phyloP scores from a whole-genome alignment of 2,329 filamentous ascomycete species.

The Diplodia corticola region DNA sequence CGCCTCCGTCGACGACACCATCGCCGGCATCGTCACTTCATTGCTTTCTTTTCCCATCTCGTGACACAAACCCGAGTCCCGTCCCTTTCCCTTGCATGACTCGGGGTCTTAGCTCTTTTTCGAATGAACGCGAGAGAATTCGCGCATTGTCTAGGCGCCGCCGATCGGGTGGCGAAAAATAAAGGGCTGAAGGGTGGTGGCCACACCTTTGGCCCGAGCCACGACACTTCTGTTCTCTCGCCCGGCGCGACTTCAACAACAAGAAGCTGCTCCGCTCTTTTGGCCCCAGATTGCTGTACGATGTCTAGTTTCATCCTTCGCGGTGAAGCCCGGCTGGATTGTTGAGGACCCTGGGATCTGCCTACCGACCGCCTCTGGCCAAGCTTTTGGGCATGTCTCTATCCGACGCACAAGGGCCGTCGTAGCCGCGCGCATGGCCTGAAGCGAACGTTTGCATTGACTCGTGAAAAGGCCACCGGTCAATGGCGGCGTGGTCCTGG shows the following conservation, averaged over 20 bases:
- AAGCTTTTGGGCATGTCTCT: background rate
- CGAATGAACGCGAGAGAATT: background rate
- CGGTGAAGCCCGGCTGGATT: background rate
- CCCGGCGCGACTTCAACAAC: background rate
- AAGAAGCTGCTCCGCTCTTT: background rate
- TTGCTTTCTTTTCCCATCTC: background rate
- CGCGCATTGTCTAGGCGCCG: background rate
- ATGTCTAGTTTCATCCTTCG: background rate
- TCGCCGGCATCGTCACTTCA: no score
- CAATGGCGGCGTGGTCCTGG: background rate
- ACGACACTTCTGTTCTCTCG: background rate
- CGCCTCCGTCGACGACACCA: background rate
- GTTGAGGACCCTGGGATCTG: background rate
- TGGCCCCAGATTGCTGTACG: background rate
- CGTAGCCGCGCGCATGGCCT: background rate
- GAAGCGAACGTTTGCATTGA: background rate
- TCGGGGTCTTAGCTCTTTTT: background rate
- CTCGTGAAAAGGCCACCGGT: background rate
- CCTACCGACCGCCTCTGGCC: background rate
- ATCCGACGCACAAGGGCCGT: background rate
- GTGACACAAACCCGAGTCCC: background rate
- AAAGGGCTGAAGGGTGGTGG: background rate
- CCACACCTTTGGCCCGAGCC: background rate
- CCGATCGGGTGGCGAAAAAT: background rate
- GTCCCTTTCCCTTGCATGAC: background rate